These are phyloP conservation scores for Persicaria tinctoria DNA, from an alignment of 148 eudicot genomes.

Conservation along the genomic window DNA sequence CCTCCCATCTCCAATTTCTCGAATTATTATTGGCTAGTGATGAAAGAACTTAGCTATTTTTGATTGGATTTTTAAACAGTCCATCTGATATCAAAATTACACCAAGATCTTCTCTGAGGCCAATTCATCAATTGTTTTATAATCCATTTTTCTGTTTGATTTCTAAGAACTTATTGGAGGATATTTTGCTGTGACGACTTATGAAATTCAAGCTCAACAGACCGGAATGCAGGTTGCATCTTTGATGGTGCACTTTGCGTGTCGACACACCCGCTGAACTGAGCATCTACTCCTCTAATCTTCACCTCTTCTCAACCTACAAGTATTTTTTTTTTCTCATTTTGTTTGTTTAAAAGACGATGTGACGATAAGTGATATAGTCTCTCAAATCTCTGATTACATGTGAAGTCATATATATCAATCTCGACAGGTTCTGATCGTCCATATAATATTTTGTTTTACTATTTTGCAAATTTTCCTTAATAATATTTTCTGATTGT, in stretches of 20 bases:
- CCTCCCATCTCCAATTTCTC: no score
- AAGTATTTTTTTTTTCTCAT: background rate
- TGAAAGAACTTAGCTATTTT: no score
- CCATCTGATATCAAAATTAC: no score
- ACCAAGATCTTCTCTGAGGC: background rate
- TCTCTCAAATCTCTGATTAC: background rate
- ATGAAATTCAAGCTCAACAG: conserved; percentile 77
- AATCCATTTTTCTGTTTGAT: background rate
- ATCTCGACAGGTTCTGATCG: conserved; percentile 3
- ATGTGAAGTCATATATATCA: background rate
- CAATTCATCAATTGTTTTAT: background rate
- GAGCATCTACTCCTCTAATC: conserved; percentile 21
- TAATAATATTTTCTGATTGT: no score
- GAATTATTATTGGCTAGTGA: no score
- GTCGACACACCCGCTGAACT: conserved; percentile 52
- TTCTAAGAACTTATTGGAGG: background rate
- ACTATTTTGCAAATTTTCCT: no score
- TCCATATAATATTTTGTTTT: background rate
- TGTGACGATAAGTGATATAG: background rate
- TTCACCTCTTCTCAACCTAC: background rate
- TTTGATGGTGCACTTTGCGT: conserved; percentile 27
- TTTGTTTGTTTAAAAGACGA: background rate
- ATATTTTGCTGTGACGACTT: conserved; percentile 49
- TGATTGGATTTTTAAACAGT: no score
- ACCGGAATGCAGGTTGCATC: conserved; percentile 51